phyloP scores from a whole-genome alignment of 495 filamentous ascomycete species.

The Evernia prunastri region DNA sequence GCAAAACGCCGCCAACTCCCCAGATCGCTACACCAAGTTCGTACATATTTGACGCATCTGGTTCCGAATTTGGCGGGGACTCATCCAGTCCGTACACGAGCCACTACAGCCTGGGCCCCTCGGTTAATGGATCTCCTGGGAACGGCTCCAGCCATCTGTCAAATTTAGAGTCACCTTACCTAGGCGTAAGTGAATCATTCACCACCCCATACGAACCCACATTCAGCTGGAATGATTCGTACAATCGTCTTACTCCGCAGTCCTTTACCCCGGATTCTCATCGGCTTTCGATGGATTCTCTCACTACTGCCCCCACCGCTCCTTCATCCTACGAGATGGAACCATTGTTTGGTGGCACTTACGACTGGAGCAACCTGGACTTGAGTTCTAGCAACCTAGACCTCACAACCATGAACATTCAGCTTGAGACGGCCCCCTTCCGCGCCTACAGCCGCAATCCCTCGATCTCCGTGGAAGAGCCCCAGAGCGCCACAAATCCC shows the following conservation, averaged over 20 bases:
- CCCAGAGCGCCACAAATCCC: slow-evolving; percentile 28
- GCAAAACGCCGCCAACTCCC: slow-evolving; percentile 47
- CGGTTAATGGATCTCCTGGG: slow-evolving; percentile 37
- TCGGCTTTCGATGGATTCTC: slow-evolving; percentile 23
- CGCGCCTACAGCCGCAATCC: slow-evolving; percentile 31
- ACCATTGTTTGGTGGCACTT: slow-evolving; percentile 25
- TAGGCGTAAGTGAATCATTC: slow-evolving; percentile 21
- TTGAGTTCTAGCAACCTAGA: slow-evolving; percentile 26
- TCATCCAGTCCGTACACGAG: slow-evolving; percentile 17
- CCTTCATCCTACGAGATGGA: slow-evolving; percentile 24
- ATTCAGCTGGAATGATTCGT: slow-evolving; percentile 23
- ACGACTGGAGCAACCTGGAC: slow-evolving; percentile 37
- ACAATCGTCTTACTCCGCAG: slow-evolving; percentile 21
- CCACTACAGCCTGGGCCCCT: slow-evolving; percentile 30
- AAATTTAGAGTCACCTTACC: slow-evolving; percentile 19
- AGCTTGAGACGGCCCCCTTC: slow-evolving; percentile 29
- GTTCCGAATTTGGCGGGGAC: slow-evolving; percentile 24
- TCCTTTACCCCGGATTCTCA: slow-evolving; percentile 24
- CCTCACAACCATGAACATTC: slow-evolving; percentile 35
- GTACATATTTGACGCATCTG: slow-evolving; percentile 36
- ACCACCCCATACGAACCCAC: slow-evolving; percentile 18
- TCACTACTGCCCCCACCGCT: slow-evolving; percentile 16
- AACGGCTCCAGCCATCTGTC: slow-evolving; percentile 23
- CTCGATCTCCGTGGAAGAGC: slow-evolving; percentile 26
- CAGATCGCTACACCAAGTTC: slow-evolving; percentile 47